These are phyloP conservation scores for Apiotrichum domesticum DNA, from an alignment of 1,284 basidiomycete genomes.

Conservation along the genomic window DNA sequence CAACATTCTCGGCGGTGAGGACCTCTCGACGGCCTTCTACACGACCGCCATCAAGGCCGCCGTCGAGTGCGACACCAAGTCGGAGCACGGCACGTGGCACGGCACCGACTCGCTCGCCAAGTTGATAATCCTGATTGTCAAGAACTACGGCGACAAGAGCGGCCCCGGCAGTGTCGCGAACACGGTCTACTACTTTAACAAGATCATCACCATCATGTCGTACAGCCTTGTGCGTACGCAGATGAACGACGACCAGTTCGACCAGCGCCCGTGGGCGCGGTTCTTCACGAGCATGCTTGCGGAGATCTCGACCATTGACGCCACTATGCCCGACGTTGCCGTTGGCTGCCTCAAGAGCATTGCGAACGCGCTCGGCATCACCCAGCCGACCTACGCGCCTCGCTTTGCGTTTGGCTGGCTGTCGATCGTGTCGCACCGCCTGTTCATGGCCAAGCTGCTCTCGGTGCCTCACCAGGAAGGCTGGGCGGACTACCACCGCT, in stretches of 20 bases:
- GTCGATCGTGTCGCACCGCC: slow-evolving; percentile 86
- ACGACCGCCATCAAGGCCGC: slow-evolving; percentile 94
- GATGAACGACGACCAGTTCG: slow-evolving; percentile 85
- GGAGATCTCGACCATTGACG: slow-evolving; percentile 79
- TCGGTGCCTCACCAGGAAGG: slow-evolving; percentile 53
- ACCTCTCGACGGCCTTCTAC: slow-evolving; percentile 96
- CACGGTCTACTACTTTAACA: slow-evolving; percentile 95
- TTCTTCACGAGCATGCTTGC: slow-evolving; percentile 96
- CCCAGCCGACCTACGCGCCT: slow-evolving; percentile 95
- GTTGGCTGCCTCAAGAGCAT: slow-evolving; percentile 83
- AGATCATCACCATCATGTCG: slow-evolving; percentile 95
- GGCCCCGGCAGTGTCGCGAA: slow-evolving; percentile 75
- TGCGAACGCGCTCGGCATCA: slow-evolving; percentile 89
- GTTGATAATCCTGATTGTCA: slow-evolving; percentile 96
- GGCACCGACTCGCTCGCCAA: slow-evolving; percentile 93
- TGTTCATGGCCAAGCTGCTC: slow-evolving; percentile 96
- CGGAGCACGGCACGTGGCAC: slow-evolving; percentile 71
- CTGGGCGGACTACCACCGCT: slow-evolving; percentile 92
- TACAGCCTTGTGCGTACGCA: slow-evolving; percentile 92
- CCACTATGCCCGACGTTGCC: slow-evolving; percentile 76
- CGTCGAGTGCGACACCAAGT: slow-evolving; percentile 79
- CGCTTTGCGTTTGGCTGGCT: slow-evolving; percentile 99
- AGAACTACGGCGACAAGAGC: slow-evolving; percentile 73
- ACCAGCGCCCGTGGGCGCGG: slow-evolving; percentile 97
- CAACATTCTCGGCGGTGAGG: slow-evolving; percentile 93